Evolutionary conservation across 202 grass and related monocot species (phyloP), one percentile per base, ranked within the genome.

Genomic region (Panicum virgatum): DNA sequence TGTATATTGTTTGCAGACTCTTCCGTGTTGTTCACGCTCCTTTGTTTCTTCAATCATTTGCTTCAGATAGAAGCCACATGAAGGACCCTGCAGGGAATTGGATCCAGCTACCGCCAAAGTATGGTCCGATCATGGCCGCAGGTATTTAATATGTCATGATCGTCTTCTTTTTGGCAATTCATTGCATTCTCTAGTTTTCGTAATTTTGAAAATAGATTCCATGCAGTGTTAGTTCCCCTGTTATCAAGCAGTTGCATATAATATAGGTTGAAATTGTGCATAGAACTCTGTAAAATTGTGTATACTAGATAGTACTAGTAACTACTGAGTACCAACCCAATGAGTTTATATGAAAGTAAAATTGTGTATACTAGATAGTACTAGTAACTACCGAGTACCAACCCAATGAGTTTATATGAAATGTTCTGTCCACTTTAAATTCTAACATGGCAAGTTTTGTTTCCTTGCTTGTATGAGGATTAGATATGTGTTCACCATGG

Each of bases 51-150:
- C 84, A 43, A 80, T 91, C 72, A 36, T 98, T 95, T 73, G 92
- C 96, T 77, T 98, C 96, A 79, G 92, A 98, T 78, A 91, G 96
- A 88, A 95, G 88, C 48, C 92, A 95, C 79, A 98, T 98, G 92
- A 98, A 93, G 68, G 86, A 95, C 50, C 30, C 40, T 38, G 40
- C 37, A 38, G 92, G 92, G 37, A 98, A 98, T 72, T 98, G 92
- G 96, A 82, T 88, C 63, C 81, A 89, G 18, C 62, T 46, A 18
- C 96, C 92, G 32, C 92, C 96, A 50, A 82, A 71, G 44, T 95
- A 98, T 71, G 60, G 90, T 79, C 65, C 90, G 70, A 83, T 98
- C 34, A 59, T 88, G 11, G 79, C 84, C 18, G 78, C 82, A 92
- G 90, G 94, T 96, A 96, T 61, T 38, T 60, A 50, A 34, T 85